Evolutionary conservation across 192 early-diverging fungal genomes (phyloP).

Genomic region (Backusella tuberculispora): DNA sequence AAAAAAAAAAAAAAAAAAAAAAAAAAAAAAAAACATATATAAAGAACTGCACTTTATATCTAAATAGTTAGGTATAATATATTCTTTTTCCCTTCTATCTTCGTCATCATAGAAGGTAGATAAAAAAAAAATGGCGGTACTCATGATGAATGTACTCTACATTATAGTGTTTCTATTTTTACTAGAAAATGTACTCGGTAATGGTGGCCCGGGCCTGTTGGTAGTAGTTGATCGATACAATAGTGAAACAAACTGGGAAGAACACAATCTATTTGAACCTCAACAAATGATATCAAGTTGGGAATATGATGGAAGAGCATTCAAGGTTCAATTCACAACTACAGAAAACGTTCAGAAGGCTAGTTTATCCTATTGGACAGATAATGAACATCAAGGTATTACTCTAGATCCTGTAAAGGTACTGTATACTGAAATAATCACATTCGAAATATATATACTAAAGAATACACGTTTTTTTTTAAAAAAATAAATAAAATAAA

Average conservation of each 20-base stretch:
- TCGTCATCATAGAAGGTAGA: no score
- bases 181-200: not conserved
- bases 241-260: conserved; percentile 28
- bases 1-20: not conserved
- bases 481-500: not conserved
- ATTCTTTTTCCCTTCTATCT: no score
- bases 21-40: no score
- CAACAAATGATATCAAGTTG: conserved; percentile 32
- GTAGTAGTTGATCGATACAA: not conserved
- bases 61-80: no score
- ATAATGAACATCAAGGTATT: not conserved
- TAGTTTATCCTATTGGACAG: conserved; percentile 24
- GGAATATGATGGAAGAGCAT: conserved; percentile 9
- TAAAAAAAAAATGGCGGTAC: no score
- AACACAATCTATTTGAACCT: conserved; percentile 17
- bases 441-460: not conserved
- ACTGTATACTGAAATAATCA: not conserved
- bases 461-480: not conserved
- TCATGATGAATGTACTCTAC: not conserved
- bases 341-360: conserved; percentile 2
- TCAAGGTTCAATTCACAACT: conserved; percentile 34
- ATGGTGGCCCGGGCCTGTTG: conserved; percentile 19
- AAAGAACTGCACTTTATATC: no score
- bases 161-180: not conserved
- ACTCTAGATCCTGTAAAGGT: not conserved